Evolutionary conservation across 768 basidiomycete genomes (phyloP), one percentile per base, ranked within the genome.

Genomic region (Solioccasus polychromus): DNA sequence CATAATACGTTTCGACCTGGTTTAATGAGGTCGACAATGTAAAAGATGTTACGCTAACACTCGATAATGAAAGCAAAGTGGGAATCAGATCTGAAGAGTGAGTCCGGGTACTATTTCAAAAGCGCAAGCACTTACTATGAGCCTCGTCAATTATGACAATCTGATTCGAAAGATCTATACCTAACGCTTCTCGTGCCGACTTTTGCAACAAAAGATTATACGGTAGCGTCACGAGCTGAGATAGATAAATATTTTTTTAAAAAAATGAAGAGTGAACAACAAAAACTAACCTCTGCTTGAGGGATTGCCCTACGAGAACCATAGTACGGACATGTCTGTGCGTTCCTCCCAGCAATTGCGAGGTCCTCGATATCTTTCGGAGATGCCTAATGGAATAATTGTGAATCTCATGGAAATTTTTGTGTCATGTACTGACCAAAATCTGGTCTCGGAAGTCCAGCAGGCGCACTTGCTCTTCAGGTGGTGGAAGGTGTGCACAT

Each of bases 361-460:
- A 98, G 77, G 53, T 97, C 94, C 62, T 98, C 95, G 5, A 99
- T 96, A 52, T 96, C 95, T 61, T 90, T 91, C 0, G 93, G 89
- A 2, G 78, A 75, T 0, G 93, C 89, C 93, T 94, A 17, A 24
- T 3, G 31, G 6, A 35, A 47, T 2, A 29, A 22, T 15, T 35
- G n/a, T 43, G 26, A 50, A 40, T 39, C 10, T 10, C 4, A 10
- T 20, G 9, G 15, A 30, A 42, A 22, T 19, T 31, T 4, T 24
- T 9, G n/a, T 17, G 25, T 32, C 39, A 43, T 17, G 24, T 36
- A 50, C 53, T 3, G 29, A 87, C 93, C 57, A 96, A 68, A 23
- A 94, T 83, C 59, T 92, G 85, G 61, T 96, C 94, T 39, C 92
- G 76, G 50, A 94, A 80, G 54, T 92, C 88, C 12, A 89, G 69